Evolutionary conservation across 2,329 filamentous ascomycete genomes (phyloP).

Genomic region (Macroventuria anomochaeta): DNA sequence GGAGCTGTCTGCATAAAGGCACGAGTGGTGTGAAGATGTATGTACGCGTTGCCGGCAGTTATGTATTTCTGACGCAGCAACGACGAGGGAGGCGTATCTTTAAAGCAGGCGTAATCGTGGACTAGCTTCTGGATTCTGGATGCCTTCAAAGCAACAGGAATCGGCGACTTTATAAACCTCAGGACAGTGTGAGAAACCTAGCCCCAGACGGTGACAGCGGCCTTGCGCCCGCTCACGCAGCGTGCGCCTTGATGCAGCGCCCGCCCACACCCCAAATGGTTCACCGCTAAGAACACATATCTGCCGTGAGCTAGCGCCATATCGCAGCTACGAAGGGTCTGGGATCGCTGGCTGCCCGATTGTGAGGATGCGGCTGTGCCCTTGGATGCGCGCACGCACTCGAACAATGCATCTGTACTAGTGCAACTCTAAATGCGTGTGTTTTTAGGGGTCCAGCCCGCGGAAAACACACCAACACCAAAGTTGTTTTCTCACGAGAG

Average conservation of each 20-base stretch:
- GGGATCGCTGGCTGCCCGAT: constrained; percentile 3
- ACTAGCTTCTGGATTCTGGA: neutral
- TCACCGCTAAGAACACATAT: constrained; percentile 5
- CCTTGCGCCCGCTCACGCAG: constrained; percentile 6
- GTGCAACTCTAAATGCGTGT: constrained; percentile 1
- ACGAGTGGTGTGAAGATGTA: neutral
- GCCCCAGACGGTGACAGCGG: constrained; percentile 12
- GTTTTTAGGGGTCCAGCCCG: constrained; percentile 12
- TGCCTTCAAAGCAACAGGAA: constrained; percentile 1
- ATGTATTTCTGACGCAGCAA: neutral
- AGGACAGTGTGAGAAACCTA: constrained; percentile 14
- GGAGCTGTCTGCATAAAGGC: constrained; percentile 3
- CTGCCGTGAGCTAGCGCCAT: constrained; percentile 7
- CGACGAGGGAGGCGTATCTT: neutral
- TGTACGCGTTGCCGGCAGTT: neutral
- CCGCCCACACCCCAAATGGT: neutral
- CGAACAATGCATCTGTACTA: constrained; percentile 4
- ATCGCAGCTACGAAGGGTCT: constrained; percentile 2
- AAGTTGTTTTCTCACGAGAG: constrained; percentile 1
- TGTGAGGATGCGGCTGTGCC: constrained; percentile 12
- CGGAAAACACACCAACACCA: constrained; percentile 7
- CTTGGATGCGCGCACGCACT: constrained; percentile 10
- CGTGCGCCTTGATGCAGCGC: constrained; percentile 3
- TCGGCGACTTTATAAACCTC: constrained; percentile 14
- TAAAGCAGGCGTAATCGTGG: neutral